phyloP scores from a whole-genome alignment of 257 asterid species.

The Salvia rosmarinus region DNA sequence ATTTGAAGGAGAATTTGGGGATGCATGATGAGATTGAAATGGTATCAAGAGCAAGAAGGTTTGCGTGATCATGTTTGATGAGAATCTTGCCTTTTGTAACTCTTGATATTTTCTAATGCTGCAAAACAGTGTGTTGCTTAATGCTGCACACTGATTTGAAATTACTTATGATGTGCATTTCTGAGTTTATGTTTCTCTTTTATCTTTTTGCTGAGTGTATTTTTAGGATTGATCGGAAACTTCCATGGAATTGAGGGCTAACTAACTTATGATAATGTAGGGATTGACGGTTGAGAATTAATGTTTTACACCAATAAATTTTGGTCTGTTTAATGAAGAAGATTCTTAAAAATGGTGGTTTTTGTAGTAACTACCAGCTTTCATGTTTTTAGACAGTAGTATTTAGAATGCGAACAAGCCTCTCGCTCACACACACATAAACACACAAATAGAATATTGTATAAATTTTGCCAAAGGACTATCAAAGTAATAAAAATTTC shows the following conservation, averaged over 20 bases:
- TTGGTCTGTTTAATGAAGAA: too few species aligned
- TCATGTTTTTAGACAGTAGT: neutral
- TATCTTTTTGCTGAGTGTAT: neutral
- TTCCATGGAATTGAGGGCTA: too few species aligned
- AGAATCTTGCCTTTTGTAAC: neutral
- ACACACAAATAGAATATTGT: too few species aligned
- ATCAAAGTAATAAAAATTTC: neutral
- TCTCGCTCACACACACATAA: neutral
- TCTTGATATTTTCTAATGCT: neutral
- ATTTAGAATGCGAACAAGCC: neutral
- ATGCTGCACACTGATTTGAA: too few species aligned
- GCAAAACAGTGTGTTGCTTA: slow-evolving; percentile 8
- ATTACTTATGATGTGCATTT: too few species aligned
- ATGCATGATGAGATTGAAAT: slow-evolving; percentile 31
- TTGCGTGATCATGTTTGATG: neutral
- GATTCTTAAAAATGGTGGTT: neutral
- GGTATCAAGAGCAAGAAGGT: neutral
- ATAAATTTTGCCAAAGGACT: too few species aligned
- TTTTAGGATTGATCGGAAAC: too few species aligned
- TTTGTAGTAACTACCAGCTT: neutral
- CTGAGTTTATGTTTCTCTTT: neutral
- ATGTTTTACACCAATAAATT: neutral
- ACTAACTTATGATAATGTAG: too few species aligned
- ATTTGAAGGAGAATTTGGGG: slow-evolving; percentile 37
- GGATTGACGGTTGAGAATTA: neutral